phyloP scores from a whole-genome alignment of 306 rosid species.

The Morella rubra region DNA sequence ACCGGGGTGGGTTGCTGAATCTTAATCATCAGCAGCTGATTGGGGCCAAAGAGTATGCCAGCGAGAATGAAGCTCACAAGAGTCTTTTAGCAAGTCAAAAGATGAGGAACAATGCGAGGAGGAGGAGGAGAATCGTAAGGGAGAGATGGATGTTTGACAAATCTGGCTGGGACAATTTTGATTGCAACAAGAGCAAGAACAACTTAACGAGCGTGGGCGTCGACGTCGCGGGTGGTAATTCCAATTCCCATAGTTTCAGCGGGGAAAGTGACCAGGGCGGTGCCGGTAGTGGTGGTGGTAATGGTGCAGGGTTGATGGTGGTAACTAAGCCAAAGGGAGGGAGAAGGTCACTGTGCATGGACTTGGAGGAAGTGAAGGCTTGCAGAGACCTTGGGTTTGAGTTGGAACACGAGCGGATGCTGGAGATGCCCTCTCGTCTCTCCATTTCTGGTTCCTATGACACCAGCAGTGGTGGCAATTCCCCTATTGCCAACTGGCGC shows the following conservation, averaged over 20 bases:
- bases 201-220: constrained; percentile 18
- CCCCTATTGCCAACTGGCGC: constrained; percentile 74
- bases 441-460: constrained; percentile 46
- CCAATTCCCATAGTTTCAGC: constrained; percentile 25
- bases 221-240: background rate
- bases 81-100: background rate
- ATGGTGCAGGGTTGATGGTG: constrained; percentile 48
- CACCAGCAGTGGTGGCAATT: constrained; percentile 68
- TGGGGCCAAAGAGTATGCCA: constrained; percentile 46
- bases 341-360: constrained; percentile 65
- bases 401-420: constrained; percentile 51
- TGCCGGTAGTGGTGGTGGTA: constrained; percentile 22
- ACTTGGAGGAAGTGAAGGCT: constrained; percentile 83
- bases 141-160: constrained; percentile 11
- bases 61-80: constrained; percentile 55
- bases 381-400: constrained; percentile 89
- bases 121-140: constrained; percentile 32
- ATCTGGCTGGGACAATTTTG: constrained; percentile 7
- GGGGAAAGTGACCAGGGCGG: constrained; percentile 47
- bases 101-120: constrained; percentile 17
- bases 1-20: background rate
- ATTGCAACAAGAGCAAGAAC: constrained; percentile 10
- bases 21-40: background rate
- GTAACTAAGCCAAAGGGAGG: constrained; percentile 80
- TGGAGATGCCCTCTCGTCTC: constrained; percentile 47